Conservation (phyloP, 2,329 filamentous ascomycete species). For the Rhinocladiella similis region DNA sequence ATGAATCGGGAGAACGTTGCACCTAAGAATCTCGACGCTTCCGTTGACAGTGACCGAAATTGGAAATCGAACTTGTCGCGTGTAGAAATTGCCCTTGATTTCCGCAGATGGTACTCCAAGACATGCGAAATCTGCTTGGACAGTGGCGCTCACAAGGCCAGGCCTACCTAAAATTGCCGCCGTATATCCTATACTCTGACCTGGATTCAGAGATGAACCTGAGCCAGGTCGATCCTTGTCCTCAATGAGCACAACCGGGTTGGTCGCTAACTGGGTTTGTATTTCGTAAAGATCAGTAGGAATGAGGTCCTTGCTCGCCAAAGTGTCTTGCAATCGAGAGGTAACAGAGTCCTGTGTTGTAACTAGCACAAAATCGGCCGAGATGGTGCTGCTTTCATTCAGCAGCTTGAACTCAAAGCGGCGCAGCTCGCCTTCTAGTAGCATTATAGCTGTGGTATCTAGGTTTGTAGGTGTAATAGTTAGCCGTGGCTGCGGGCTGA, state of each 20-base stretch:
- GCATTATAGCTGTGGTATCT: constrained; percentile 83
- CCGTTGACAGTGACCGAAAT: constrained; percentile 89
- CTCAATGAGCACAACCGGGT: constrained; percentile 55
- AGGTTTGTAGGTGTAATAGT: constrained; percentile 74
- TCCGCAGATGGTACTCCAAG: constrained; percentile 71
- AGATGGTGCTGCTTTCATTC: constrained; percentile 69
- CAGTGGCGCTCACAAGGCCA: constrained; percentile 73
- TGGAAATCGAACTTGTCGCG: constrained; percentile 76
- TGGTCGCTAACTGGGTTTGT: constrained; percentile 74
- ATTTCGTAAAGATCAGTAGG: constrained; percentile 82
- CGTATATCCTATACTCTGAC: constrained; percentile 54
- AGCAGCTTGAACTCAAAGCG: constrained; percentile 76
- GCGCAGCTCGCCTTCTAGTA: constrained; percentile 84
- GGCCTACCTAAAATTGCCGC: constrained; percentile 86
- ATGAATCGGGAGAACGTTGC: constrained; percentile 75
- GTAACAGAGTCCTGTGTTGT: constrained; percentile 90
- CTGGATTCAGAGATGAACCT: constrained; percentile 42
- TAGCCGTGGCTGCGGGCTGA: constrained; percentile 75
- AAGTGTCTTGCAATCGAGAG: constrained; percentile 69
- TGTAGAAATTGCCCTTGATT: constrained; percentile 74
- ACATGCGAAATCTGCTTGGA: constrained; percentile 84
- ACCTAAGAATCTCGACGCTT: constrained; percentile 76
- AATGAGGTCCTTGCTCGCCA: constrained; percentile 74
- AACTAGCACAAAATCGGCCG: constrained; percentile 81
- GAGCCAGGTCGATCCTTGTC: constrained; percentile 1